Conservation (phyloP, 2,329 filamentous ascomycete genomes). For the Erysiphe pulchra region DNA sequence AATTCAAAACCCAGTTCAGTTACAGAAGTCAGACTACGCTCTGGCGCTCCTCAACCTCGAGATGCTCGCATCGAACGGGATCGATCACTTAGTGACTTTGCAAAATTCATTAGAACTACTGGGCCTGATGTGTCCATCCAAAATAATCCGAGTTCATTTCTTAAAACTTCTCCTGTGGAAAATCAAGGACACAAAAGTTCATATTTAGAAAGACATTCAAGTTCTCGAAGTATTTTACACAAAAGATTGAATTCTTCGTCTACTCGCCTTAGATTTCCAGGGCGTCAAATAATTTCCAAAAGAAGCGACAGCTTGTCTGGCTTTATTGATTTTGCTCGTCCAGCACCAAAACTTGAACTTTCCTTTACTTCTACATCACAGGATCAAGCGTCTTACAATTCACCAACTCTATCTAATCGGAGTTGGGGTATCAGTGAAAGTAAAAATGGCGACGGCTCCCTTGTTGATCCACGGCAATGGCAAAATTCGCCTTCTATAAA, state of each 20-base stretch:
- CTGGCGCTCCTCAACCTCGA: constrained; percentile 23
- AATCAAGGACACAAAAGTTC: no score
- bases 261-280: constrained; percentile 31
- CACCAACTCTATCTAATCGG: no score
- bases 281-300: constrained; percentile 43
- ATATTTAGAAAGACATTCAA: no score
- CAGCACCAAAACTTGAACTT: constrained; percentile 32
- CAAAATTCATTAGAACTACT: constrained; percentile 71
- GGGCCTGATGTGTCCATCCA: constrained; percentile 1
- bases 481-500: constrained; percentile 16
- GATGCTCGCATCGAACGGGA: constrained; percentile 48
- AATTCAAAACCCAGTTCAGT: constrained; percentile 3
- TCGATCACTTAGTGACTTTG: constrained; percentile 49
- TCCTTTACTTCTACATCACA: no score
- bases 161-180: constrained; percentile 2
- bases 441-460: constrained; percentile 26
- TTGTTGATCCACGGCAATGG: constrained; percentile 27
- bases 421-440: constrained; percentile 2
- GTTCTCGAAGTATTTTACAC: no score
- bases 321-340: constrained; percentile 83
- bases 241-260: constrained; percentile 10
- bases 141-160: background rate
- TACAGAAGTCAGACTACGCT: constrained; percentile 6
- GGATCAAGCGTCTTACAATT: no score
- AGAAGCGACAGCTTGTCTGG: constrained; percentile 49